phyloP scores from a whole-genome alignment of 2,329 filamentous ascomycete species.

The Fusarium annulatum region DNA sequence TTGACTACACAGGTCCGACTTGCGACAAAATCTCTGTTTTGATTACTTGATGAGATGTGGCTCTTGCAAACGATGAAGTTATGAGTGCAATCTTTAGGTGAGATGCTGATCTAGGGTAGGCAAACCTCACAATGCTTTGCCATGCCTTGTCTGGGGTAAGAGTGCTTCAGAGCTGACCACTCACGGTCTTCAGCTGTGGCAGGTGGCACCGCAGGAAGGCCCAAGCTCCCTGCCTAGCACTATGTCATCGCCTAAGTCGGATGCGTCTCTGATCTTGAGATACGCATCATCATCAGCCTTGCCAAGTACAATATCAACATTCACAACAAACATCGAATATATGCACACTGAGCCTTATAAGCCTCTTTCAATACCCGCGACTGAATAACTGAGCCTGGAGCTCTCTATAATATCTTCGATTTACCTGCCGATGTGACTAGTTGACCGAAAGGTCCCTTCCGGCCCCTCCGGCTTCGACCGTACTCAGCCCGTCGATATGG shows the following conservation, averaged over 20 bases:
- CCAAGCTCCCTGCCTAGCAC: slow-evolving; percentile 33
- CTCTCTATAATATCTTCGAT: background rate
- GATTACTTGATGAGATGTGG: background rate
- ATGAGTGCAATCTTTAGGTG: too few species aligned
- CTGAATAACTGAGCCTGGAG: background rate
- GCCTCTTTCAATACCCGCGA: background rate
- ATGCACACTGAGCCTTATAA: background rate
- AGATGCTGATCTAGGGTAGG: slow-evolving; percentile 16
- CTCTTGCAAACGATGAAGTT: background rate
- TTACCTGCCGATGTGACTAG: slow-evolving; percentile 32
- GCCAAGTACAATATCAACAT: slow-evolving; percentile 27
- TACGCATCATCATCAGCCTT: slow-evolving; percentile 29
- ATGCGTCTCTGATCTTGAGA: background rate
- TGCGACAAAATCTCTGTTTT: background rate
- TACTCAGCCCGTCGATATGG: slow-evolving; percentile 31
- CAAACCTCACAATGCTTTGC: slow-evolving; percentile 5
- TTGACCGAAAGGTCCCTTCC: slow-evolving; percentile 33
- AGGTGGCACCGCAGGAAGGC: slow-evolving; percentile 27
- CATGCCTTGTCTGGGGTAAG: slow-evolving; percentile 3
- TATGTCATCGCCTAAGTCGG: slow-evolving; percentile 24
- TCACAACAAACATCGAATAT: slow-evolving; percentile 4
- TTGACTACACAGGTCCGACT: background rate
- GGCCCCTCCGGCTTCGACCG: slow-evolving; percentile 27
- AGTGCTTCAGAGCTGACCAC: slow-evolving; percentile 14
- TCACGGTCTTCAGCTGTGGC: slow-evolving; percentile 6